Evolutionary conservation across 2,329 filamentous ascomycete species (phyloP).

Genomic region (Plectosphaerella cucumerina): DNA sequence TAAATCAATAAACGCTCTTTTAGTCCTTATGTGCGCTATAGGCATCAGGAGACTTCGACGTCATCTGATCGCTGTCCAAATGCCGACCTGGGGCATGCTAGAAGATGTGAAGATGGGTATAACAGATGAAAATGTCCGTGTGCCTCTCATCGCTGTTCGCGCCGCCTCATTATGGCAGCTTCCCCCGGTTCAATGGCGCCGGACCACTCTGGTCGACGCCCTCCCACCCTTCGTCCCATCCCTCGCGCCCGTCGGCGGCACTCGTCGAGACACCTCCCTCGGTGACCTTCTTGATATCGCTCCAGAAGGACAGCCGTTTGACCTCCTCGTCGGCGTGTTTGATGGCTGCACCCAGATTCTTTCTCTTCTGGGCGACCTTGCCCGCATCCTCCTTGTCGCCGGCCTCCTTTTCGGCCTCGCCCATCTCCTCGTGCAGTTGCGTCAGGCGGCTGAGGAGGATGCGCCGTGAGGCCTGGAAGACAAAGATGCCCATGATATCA

Average conservation of each 20-base stretch:
- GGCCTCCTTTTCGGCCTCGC: constrained; percentile 41
- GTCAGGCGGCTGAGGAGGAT: constrained; percentile 70
- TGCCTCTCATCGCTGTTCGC: background rate
- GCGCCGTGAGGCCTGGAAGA: constrained; percentile 84
- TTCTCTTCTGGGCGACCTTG: constrained; percentile 40
- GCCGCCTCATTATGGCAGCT: constrained; percentile 11
- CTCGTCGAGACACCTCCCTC: constrained; percentile 42
- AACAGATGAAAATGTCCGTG: constrained; percentile 7
- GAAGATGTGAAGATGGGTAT: constrained; percentile 10
- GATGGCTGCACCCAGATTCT: constrained; percentile 70
- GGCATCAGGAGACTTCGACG: too few species aligned
- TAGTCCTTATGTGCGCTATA: too few species aligned
- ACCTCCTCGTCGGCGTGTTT: constrained; percentile 78
- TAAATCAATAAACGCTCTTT: too few species aligned
- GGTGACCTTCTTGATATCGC: constrained; percentile 70
- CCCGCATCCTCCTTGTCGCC: constrained; percentile 12
- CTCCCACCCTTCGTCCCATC: constrained; percentile 42
- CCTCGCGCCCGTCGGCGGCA: constrained; percentile 36
- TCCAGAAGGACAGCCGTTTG: constrained; percentile 80
- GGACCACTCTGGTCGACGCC: constrained; percentile 52
- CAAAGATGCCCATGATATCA: constrained; percentile 77
- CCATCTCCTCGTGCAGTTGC: constrained; percentile 54
- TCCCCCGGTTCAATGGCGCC: constrained; percentile 26
- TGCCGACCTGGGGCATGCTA: too few species aligned
- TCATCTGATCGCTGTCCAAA: too few species aligned